Percentiles rank a stretch among this genome's conserved stretches.
Conservation (phyloP, 2,329 filamentous ascomycete species). For the Diaporthe aspalathi region DNA sequence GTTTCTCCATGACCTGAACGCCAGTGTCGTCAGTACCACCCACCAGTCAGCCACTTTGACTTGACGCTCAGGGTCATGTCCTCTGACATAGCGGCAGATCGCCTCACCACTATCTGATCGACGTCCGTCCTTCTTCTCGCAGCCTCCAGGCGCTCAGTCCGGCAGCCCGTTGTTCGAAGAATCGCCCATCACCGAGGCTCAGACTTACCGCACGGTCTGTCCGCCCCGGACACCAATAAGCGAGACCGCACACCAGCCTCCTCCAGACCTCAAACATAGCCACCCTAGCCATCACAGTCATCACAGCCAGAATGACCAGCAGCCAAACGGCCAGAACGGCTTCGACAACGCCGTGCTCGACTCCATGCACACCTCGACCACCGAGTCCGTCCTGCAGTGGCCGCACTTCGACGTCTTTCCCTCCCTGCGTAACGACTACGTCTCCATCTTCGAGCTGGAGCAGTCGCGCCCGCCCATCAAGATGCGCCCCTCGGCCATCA, state of each 20-base stretch:
- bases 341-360: conserved; percentile 62
- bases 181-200: conserved; percentile 40
- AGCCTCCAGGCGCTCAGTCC: conserved; percentile 42
- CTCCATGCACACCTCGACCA: conserved; percentile 62
- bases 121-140: conserved; percentile 34
- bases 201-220: conserved; percentile 32
- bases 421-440: conserved; percentile 54
- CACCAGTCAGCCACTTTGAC: neutral
- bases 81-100: conserved; percentile 33
- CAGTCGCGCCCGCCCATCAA: conserved; percentile 53
- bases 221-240: conserved; percentile 38
- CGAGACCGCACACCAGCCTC: conserved; percentile 27
- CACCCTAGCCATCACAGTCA: conserved; percentile 40
- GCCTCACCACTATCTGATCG: conserved; percentile 25
- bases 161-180: conserved; percentile 41
- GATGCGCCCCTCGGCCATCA: conserved; percentile 47
- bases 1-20: conserved; percentile 57
- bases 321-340: conserved; percentile 40
- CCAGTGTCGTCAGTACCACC: conserved; percentile 50
- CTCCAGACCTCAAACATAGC: conserved; percentile 8
- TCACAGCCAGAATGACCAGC: conserved; percentile 41
- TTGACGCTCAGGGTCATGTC: neutral
- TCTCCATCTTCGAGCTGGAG: conserved; percentile 61
- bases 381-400: conserved; percentile 63
- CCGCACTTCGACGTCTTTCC: conserved; percentile 60